Evolutionary conservation across 1,284 basidiomycete species (phyloP).

Genomic region (Pseudozyma sp.): DNA sequence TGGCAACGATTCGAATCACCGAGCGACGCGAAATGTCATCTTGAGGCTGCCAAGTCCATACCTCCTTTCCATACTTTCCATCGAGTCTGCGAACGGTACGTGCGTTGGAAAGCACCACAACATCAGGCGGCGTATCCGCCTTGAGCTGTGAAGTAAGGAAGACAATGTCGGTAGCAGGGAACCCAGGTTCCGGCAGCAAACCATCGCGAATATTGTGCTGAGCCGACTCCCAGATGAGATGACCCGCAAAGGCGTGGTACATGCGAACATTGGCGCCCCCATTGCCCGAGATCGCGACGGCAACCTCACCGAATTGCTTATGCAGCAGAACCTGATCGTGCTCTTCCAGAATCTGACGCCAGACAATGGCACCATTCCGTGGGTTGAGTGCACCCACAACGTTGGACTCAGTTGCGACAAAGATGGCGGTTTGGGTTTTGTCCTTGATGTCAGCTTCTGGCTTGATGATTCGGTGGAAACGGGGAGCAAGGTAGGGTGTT

Average conservation of each 20-base stretch:
- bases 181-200: slow-evolving; percentile 32
- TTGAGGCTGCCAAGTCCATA: slow-evolving; percentile 42
- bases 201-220: slow-evolving; percentile 46
- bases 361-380: slow-evolving; percentile 80
- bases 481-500: slow-evolving; percentile 57
- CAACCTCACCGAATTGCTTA: slow-evolving; percentile 72
- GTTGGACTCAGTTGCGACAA: slow-evolving; percentile 81
- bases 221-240: slow-evolving; percentile 77
- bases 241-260: slow-evolving; percentile 77
- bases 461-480: slow-evolving; percentile 68
- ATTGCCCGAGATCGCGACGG: slow-evolving; percentile 79
- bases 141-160: slow-evolving; percentile 41
- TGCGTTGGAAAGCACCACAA: slow-evolving; percentile 51
- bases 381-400: slow-evolving; percentile 82
- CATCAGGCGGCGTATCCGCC: slow-evolving; percentile 28
- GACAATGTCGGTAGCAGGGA: slow-evolving; percentile 50
- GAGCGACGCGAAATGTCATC: slow-evolving; percentile 33
- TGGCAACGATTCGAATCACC: slow-evolving; percentile 38
- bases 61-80: slow-evolving; percentile 19
- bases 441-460: slow-evolving; percentile 48
- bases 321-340: slow-evolving; percentile 81
- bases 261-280: slow-evolving; percentile 79
- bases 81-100: slow-evolving; percentile 48
- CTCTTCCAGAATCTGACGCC: slow-evolving; percentile 81
- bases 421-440: slow-evolving; percentile 73